phyloP scores from a whole-genome alignment of 2,329 filamentous ascomycete genomes.

The Pyrenophora teres region DNA sequence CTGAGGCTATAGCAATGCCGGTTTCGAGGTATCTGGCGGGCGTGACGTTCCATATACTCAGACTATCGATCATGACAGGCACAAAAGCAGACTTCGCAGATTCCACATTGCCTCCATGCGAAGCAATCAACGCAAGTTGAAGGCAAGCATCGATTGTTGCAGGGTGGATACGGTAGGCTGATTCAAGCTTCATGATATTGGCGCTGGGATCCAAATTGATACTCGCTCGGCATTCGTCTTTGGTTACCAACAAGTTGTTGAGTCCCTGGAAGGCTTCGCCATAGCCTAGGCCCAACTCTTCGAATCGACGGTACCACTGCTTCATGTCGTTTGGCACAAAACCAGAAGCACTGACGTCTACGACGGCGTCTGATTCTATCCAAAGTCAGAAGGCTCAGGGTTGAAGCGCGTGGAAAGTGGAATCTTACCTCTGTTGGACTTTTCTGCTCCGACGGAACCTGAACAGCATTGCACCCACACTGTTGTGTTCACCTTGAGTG shows the following conservation, averaged over 20 bases:
- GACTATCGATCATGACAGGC: constrained; percentile 7
- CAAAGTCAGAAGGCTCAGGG: no score
- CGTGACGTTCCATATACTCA: no score
- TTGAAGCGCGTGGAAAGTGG: not conserved
- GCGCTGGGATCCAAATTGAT: constrained; percentile 14
- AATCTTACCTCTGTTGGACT: constrained; percentile 24
- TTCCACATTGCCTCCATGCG: constrained; percentile 18
- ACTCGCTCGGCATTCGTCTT: constrained; percentile 14
- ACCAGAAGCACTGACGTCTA: no score
- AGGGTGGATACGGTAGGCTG: constrained; percentile 43
- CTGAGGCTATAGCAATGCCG: no score
- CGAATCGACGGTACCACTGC: constrained; percentile 29
- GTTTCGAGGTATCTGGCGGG: no score
- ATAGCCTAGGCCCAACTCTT: constrained; percentile 24
- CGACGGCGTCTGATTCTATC: no score
- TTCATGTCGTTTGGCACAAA: no score
- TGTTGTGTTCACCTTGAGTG: no score
- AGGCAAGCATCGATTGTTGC: constrained; percentile 38
- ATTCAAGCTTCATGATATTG: constrained; percentile 24
- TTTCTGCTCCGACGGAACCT: not conserved
- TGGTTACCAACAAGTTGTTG: not conserved
- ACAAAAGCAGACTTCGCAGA: constrained; percentile 11
- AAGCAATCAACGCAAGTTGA: constrained; percentile 32
- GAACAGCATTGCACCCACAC: no score
- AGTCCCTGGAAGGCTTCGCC: constrained; percentile 24